Evolutionary conservation across 805 yeast species (phyloP).

Genomic region (Candida wancherniae): DNA sequence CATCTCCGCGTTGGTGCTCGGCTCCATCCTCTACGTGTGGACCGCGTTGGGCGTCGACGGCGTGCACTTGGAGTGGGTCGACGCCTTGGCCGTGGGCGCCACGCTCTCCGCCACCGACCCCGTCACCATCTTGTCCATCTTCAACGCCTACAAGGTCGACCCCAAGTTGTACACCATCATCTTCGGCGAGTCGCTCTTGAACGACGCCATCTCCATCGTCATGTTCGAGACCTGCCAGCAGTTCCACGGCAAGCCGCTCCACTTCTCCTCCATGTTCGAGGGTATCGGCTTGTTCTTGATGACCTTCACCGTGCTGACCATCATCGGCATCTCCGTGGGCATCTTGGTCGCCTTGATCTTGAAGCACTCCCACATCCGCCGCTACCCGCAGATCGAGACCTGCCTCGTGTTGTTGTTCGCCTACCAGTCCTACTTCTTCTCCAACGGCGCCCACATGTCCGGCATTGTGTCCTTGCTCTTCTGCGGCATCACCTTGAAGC

Average conservation of each 20-base stretch:
- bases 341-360: constrained; percentile 82
- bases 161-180: constrained; percentile 96
- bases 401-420: constrained; percentile 88
- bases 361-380: constrained; percentile 87
- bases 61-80: constrained; percentile 86
- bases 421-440: constrained; percentile 93
- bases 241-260: constrained; percentile 78
- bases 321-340: constrained; percentile 87
- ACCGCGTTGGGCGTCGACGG: constrained; percentile 89
- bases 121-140: constrained; percentile 91
- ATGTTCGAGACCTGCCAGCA: constrained; percentile 98
- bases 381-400: constrained; percentile 96
- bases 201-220: constrained; percentile 97
- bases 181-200: constrained; percentile 91
- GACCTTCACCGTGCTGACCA: constrained; percentile 86
- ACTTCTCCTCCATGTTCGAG: constrained; percentile 74
- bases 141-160: constrained; percentile 96
- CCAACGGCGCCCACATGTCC: constrained; percentile 99
- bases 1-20: constrained; percentile 84
- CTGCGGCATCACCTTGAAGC: constrained; percentile 95
- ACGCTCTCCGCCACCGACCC: constrained; percentile 98
- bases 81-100: constrained; percentile 95
- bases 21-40: constrained; percentile 84
- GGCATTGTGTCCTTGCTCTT: constrained; percentile 93
- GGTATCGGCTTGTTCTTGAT: constrained; percentile 91